Evolutionary conservation across 1,284 basidiomycete species (phyloP), one percentile per base, ranked within the genome.

Genomic region (Cutaneotrichosporon cyanovorans): DNA sequence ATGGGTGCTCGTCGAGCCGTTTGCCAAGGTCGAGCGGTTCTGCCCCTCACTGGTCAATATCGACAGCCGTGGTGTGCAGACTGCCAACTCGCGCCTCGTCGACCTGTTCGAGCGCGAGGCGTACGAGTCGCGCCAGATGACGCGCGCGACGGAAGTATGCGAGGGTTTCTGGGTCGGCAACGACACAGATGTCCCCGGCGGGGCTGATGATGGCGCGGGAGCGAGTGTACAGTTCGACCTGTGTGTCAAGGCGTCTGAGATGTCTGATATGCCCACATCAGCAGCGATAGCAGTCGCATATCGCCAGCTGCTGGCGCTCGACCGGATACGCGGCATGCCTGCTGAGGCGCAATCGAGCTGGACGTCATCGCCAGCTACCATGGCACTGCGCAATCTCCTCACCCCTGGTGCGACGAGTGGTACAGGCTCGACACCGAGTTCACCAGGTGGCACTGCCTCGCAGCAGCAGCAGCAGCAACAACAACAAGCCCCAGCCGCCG

Each of bases 91-190:
- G 50, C 69, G 68, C 40, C 64, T 70, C 38, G 67, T 76, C 36
- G 72, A 76, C 53, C 73, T 78, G 42, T 73, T 75, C 40, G 73
- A 76, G 25, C 62, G 73, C 37, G 71, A 67, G 51, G 63, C 60
- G 10, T 53, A 44, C 42, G 66, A 63, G 54, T 62, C 55, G 23
- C 58, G 62, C 22, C 53, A 53, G 18, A 66, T 69, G 63, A 95
- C 91, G 0, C 78, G 80, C 41, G 87, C 88, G 2, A 82, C 80
- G 23, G 85, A 90, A 73, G 89, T 93, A 41, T 74, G 75, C 15
- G 72, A 75, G 31, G 75, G 76, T 16, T 74, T 81, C 51, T 80
- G 75, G 74, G 75, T 78, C 37, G 71, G 71, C 3, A 73, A 73
- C 50, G 65, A 70, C 25, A 65, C 61, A 33, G 72, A 74, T 50